These are phyloP conservation scores for Agarophyton chilense DNA, from an alignment of 23 red algal species.

Conservation along the genomic window DNA sequence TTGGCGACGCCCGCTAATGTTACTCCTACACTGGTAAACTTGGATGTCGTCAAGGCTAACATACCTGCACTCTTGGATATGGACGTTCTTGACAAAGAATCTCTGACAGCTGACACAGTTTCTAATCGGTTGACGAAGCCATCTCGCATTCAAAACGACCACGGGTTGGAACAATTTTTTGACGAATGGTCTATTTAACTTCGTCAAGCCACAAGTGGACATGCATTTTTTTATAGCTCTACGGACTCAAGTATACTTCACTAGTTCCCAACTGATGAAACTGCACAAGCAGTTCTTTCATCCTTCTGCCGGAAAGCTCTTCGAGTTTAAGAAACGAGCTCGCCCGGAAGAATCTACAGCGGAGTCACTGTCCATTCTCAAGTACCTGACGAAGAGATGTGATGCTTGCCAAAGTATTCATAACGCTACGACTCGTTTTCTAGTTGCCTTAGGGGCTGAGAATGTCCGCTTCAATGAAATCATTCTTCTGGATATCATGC, in stretches of 20 bases:
- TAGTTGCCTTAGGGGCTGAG: conserved; percentile 14
- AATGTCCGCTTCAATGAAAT: conserved; percentile 43
- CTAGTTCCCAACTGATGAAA: conserved; percentile 12
- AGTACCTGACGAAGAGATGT: conserved; percentile 18
- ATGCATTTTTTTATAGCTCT: conserved; percentile 17
- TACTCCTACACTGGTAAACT: background rate
- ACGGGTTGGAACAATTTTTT: background rate
- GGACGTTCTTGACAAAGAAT: conserved; percentile 1
- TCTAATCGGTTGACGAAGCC: background rate
- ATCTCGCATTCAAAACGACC: background rate
- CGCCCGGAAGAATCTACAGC: conserved; percentile 31
- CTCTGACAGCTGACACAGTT: background rate
- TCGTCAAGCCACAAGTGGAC: background rate
- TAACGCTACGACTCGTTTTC: conserved; percentile 16
- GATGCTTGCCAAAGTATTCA: conserved; percentile 47
- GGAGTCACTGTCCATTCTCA: conserved; percentile 25
- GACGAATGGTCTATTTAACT: conserved; percentile 33
- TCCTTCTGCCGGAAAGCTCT: conserved; percentile 16
- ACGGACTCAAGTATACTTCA: conserved; percentile 7
- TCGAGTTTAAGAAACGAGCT: conserved; percentile 14
- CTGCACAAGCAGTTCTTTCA: conserved; percentile 46
- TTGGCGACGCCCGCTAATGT: background rate
- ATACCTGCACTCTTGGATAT: background rate
- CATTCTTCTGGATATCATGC: conserved; percentile 49
- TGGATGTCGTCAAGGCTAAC: conserved; percentile 5